phyloP scores from a whole-genome alignment of 176 grass and related monocot species.

The Melocanna baccifera region DNA sequence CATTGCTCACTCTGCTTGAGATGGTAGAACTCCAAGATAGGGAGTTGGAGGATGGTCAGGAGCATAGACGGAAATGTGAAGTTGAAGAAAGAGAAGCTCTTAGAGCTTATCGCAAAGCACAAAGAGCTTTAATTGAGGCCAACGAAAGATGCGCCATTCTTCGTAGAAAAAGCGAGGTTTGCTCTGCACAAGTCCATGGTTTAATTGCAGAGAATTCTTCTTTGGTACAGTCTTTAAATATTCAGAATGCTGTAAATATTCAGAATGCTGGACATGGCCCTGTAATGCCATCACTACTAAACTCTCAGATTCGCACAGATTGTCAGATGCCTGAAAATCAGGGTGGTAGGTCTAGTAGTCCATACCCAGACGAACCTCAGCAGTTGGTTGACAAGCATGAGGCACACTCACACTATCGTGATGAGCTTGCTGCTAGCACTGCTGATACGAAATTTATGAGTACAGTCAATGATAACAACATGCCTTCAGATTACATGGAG shows the following conservation, averaged over 20 bases:
- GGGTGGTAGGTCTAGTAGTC: slow-evolving; percentile 42
- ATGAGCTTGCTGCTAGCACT: slow-evolving; percentile 43
- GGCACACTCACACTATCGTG: slow-evolving; percentile 29
- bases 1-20: slow-evolving; percentile 62
- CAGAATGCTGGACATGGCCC: slow-evolving; percentile 36
- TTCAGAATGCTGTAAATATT: slow-evolving; percentile 41
- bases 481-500: slow-evolving; percentile 53
- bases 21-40: slow-evolving; percentile 76
- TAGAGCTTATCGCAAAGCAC: slow-evolving; percentile 77
- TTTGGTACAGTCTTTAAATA: slow-evolving; percentile 34
- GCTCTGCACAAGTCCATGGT: slow-evolving; percentile 64
- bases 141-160: slow-evolving; percentile 84
- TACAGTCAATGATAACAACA: slow-evolving; percentile 36
- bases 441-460: slow-evolving; percentile 48
- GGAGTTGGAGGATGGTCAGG: slow-evolving; percentile 86
- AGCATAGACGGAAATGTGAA: slow-evolving; percentile 69
- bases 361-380: slow-evolving; percentile 37
- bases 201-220: slow-evolving; percentile 58
- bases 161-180: slow-evolving; percentile 68
- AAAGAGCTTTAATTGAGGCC: slow-evolving; percentile 79
- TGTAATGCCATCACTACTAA: slow-evolving; percentile 43
- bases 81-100: slow-evolving; percentile 86
- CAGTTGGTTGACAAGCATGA: slow-evolving; percentile 52
- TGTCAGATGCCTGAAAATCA: slow-evolving; percentile 47
- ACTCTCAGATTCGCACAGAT: slow-evolving; percentile 34